Evolutionary conservation across 1,139 yeast species (phyloP).

Genomic region (Fermentozyma sake): DNA sequence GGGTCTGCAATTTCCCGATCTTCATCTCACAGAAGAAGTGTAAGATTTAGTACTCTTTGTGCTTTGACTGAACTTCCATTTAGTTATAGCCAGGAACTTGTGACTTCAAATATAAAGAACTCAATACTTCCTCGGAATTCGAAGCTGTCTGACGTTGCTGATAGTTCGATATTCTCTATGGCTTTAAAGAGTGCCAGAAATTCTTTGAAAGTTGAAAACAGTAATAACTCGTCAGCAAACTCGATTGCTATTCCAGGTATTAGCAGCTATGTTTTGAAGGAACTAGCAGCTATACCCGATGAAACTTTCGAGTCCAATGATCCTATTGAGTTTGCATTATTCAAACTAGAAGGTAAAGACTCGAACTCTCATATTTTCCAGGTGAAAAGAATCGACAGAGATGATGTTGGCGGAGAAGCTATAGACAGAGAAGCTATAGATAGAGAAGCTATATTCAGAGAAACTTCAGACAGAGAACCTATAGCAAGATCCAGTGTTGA

Average conservation of each 20-base stretch:
- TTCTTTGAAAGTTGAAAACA: slow-evolving; percentile 12
- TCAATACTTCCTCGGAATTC: slow-evolving; percentile 11
- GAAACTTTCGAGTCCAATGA: slow-evolving; percentile 52
- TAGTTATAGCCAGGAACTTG: slow-evolving; percentile 21
- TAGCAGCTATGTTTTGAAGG: slow-evolving; percentile 58
- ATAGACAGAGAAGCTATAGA: slow-evolving; percentile 1
- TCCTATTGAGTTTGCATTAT: slow-evolving; percentile 72
- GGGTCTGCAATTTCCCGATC: slow-evolving; percentile 22
- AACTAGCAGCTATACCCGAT: slow-evolving; percentile 78
- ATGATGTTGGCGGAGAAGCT: neutral
- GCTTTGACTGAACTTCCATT: slow-evolving; percentile 44
- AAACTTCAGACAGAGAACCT: too few species aligned
- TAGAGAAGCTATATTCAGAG: too few species aligned
- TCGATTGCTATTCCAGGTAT: slow-evolving; percentile 59
- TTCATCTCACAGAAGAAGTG: slow-evolving; percentile 26
- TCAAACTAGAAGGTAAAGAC: slow-evolving; percentile 70
- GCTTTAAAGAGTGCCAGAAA: slow-evolving; percentile 19
- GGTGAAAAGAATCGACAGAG: too few species aligned
- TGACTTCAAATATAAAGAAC: slow-evolving; percentile 8
- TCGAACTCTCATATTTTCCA: too few species aligned
- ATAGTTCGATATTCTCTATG: slow-evolving; percentile 36
- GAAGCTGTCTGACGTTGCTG: slow-evolving; percentile 27
- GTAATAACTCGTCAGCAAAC: slow-evolving; percentile 19
- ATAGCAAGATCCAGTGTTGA: too few species aligned
- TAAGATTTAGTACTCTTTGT: slow-evolving; percentile 34